Conservation (phyloP, 441 rosid genomes). For the Gossypium davidsonii region DNA sequence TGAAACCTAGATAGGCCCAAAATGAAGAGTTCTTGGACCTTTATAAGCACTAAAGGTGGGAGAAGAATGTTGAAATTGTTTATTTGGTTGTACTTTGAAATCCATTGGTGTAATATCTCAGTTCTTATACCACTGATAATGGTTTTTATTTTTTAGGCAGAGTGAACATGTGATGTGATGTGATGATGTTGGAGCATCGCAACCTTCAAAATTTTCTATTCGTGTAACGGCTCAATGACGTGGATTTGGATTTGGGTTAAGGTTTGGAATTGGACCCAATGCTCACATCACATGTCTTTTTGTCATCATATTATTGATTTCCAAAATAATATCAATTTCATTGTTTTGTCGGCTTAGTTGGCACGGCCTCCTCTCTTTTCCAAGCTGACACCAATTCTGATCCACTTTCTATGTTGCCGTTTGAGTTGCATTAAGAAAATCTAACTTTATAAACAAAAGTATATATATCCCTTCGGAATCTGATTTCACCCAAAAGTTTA, state of each 20-base stretch:
- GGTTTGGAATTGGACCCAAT: not conserved
- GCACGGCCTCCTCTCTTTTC: not conserved
- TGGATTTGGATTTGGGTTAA: not conserved
- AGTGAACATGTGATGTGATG: not conserved
- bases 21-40: not conserved
- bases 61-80: not conserved
- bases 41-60: not conserved
- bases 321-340: not conserved
- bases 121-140: not conserved
- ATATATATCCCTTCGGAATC: not conserved
- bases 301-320: not conserved
- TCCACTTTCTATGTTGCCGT: constrained; percentile 5
- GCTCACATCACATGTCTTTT: not conserved
- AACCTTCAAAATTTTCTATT: not conserved
- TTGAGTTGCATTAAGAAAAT: not conserved
- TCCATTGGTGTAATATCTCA: not conserved
- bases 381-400: not conserved
- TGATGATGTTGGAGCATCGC: not conserved
- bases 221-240: not conserved
- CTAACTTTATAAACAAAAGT: not conserved
- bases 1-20: not conserved
- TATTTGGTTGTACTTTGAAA: not conserved
- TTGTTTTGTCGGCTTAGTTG: not conserved
- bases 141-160: not conserved
- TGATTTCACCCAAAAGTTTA: not conserved